phyloP scores from a whole-genome alignment of 2,329 filamentous ascomycete species.

The Hypomyces rosellus region DNA sequence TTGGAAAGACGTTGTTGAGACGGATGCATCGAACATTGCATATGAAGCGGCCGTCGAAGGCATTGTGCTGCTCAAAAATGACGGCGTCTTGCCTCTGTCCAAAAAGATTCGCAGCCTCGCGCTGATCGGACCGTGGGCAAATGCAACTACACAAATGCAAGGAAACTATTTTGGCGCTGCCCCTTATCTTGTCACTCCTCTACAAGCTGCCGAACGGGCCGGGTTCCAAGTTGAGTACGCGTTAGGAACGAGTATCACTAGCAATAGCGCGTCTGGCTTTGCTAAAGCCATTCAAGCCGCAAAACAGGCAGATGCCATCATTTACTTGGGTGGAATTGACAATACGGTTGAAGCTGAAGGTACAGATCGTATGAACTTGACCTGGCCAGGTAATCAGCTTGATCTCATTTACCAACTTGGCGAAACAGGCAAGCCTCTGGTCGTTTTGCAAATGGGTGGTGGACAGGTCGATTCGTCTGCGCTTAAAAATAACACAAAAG shows the following conservation, averaged over 20 bases:
- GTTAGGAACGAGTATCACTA: neutral
- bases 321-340: conserved; percentile 50
- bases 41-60: conserved; percentile 49
- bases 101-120: conserved; percentile 11
- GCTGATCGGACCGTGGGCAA: conserved; percentile 27
- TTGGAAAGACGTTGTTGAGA: conserved; percentile 43
- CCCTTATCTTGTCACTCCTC: conserved; percentile 48
- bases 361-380: conserved; percentile 42
- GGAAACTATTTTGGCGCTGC: conserved; percentile 32
- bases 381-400: conserved; percentile 46
- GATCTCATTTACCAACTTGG: conserved; percentile 37
- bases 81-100: conserved; percentile 46
- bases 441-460: conserved; percentile 45
- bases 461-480: conserved; percentile 45
- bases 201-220: conserved; percentile 35
- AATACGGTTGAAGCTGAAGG: conserved; percentile 45
- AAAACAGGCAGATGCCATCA: conserved; percentile 39
- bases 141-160: conserved; percentile 16
- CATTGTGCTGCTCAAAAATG: conserved; percentile 56
- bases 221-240: conserved; percentile 3
- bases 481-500: conserved; percentile 34
- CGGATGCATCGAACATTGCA: conserved; percentile 1
- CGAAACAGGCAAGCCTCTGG: conserved; percentile 37
- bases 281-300: conserved; percentile 28
- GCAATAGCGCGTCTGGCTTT: conserved; percentile 4